These are phyloP conservation scores for Fusarium avenaceum DNA, from an alignment of 2,329 filamentous ascomycete species.

Conservation along the genomic window DNA sequence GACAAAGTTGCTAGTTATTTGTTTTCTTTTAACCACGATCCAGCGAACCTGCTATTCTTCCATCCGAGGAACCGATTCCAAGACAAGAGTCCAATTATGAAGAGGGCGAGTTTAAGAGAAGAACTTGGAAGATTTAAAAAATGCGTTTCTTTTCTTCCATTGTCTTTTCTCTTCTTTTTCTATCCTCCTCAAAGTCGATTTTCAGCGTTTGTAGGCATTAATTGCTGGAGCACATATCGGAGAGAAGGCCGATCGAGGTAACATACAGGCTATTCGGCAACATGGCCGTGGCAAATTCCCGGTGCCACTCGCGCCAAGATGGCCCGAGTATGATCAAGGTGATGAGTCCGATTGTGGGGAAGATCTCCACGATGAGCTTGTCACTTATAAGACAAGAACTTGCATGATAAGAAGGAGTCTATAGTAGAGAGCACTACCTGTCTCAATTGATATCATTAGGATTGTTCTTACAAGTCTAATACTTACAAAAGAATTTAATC, in stretches of 20 bases:
- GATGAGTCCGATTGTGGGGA: conserved; percentile 41
- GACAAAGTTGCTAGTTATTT: no score
- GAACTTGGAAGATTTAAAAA: neutral
- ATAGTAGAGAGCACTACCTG: no score
- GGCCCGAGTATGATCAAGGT: conserved; percentile 30
- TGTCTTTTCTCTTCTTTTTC: neutral
- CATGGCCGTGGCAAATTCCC: conserved; percentile 11
- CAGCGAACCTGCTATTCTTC: no score
- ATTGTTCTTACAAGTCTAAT: no score
- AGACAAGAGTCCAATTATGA: no score
- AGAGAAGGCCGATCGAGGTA: conserved; percentile 20
- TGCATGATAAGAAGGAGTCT: neutral
- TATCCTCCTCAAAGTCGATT: no score
- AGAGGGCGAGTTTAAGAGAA: no score
- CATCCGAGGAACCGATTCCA: no score
- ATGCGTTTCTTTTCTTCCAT: no score
- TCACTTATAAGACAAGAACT: conserved; percentile 16
- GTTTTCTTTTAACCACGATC: no score
- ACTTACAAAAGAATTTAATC: neutral
- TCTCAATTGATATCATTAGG: no score
- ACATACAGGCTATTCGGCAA: neutral
- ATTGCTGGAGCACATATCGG: neutral
- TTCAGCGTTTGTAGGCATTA: no score
- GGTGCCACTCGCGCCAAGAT: conserved; percentile 32
- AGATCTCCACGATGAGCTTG: neutral